Evolutionary conservation across 202 grass and related monocot genomes (phyloP).

Genomic region (Panicum hallii): DNA sequence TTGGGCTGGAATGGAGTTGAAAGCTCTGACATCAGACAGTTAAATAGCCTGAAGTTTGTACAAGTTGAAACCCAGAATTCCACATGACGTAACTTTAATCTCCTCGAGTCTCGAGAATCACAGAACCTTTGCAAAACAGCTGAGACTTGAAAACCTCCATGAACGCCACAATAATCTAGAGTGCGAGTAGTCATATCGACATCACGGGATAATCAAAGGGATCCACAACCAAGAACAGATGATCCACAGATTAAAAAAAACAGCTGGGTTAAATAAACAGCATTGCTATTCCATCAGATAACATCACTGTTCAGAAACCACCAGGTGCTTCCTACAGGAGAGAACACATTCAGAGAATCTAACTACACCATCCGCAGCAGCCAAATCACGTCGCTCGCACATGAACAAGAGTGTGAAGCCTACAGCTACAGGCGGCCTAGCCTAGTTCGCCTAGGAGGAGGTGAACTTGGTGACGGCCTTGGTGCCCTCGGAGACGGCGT

Average conservation of each 20-base stretch:
- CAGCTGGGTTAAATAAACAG: not conserved
- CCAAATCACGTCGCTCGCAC: not conserved
- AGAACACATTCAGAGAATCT: not conserved
- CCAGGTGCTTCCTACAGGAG: not conserved
- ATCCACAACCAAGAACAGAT: not conserved
- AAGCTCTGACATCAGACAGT: too few species aligned
- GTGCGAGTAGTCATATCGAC: not conserved
- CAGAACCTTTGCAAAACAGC: not conserved
- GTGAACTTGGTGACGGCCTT: constrained; percentile 34
- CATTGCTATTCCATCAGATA: not conserved
- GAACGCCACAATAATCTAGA: not conserved
- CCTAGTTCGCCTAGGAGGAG: not conserved
- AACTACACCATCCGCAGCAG: not conserved
- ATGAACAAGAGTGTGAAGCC: not conserved
- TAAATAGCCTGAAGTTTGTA: too few species aligned
- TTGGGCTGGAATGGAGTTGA: too few species aligned
- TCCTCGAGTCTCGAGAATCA: too few species aligned
- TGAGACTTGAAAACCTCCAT: not conserved
- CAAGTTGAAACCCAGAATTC: not conserved
- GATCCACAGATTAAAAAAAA: not conserved
- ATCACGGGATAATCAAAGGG: not conserved
- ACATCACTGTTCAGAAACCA: not conserved
- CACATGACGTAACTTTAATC: too few species aligned
- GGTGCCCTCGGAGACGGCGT: constrained; percentile 12
- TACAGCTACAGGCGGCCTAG: not conserved